These are phyloP conservation scores for Termitomyces sp. DNA, from an alignment of 768 basidiomycete genomes.

Conservation along the genomic window DNA sequence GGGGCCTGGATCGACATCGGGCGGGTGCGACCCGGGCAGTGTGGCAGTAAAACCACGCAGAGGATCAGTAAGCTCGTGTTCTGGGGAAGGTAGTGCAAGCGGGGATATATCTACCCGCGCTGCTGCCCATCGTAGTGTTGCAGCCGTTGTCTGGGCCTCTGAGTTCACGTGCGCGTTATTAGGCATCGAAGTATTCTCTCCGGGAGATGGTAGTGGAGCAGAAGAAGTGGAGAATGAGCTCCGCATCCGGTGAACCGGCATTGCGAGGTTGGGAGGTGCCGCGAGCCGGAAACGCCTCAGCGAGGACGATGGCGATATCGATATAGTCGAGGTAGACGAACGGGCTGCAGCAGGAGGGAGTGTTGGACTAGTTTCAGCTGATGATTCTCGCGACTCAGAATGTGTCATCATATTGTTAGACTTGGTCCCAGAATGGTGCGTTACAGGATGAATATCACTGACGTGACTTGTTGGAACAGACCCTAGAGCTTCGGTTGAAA, in stretches of 20 bases:
- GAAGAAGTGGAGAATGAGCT: constrained; percentile 18
- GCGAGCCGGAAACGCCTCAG: constrained; percentile 10
- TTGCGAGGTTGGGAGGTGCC: constrained; percentile 10
- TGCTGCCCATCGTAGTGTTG: constrained; percentile 84
- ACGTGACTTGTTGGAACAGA: background rate
- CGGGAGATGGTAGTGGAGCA: constrained; percentile 12
- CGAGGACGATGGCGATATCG: constrained; percentile 9
- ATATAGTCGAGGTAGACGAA: constrained; percentile 10
- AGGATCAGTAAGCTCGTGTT: constrained; percentile 88
- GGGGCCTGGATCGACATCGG: constrained; percentile 11
- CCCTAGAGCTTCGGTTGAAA: constrained; percentile 1
- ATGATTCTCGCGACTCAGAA: background rate
- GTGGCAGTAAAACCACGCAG: constrained; percentile 70
- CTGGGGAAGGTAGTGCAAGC: constrained; percentile 82
- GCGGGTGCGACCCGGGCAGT: constrained; percentile 56
- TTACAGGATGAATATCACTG: background rate
- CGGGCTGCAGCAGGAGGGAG: constrained; percentile 1
- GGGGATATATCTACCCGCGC: constrained; percentile 81
- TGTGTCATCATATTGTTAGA: background rate
- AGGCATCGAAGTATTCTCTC: constrained; percentile 14
- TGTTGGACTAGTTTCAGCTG: background rate
- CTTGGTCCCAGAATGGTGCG: background rate
- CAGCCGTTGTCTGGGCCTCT: constrained; percentile 64
- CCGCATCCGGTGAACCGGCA: constrained; percentile 17
- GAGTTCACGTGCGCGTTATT: constrained; percentile 26